These are phyloP conservation scores for Tolypocladium guangdongense DNA, from an alignment of 2,329 filamentous ascomycete species.

Conservation along the genomic window DNA sequence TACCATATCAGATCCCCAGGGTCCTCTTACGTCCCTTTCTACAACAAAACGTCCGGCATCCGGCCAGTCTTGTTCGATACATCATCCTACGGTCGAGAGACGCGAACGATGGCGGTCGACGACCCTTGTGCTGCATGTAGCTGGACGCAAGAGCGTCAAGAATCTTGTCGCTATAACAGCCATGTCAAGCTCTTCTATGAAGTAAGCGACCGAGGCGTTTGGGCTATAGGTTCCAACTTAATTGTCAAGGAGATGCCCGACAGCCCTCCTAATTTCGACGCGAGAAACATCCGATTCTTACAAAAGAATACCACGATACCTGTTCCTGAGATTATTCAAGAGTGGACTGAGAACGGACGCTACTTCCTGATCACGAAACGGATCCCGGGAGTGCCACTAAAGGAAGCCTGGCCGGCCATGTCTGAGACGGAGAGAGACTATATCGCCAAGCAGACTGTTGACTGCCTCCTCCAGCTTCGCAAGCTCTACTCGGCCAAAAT, in stretches of 20 bases:
- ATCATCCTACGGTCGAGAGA: no score
- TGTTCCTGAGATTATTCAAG: constrained; percentile 4
- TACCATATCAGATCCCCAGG: no score
- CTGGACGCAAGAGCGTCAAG: constrained; percentile 4
- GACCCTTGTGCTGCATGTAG: constrained; percentile 5
- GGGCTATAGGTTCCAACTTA: constrained; percentile 17
- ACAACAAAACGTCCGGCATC: no score
- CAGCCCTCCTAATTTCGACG: constrained; percentile 7
- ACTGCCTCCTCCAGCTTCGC: constrained; percentile 6
- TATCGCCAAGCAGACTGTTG: constrained; percentile 13
- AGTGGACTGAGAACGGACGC: constrained; percentile 6
- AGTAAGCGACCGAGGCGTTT: constrained; percentile 14
- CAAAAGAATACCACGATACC: constrained; percentile 6
- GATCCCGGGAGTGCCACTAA: constrained; percentile 6
- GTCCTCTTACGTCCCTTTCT: no score
- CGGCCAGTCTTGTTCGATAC: no score
- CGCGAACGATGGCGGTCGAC: neutral
- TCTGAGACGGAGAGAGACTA: constrained; percentile 13
- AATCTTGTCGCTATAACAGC: constrained; percentile 4
- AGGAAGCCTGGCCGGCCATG: constrained; percentile 5
- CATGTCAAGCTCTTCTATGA: constrained; percentile 14
- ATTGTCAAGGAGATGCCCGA: constrained; percentile 16
- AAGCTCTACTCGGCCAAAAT: constrained; percentile 3
- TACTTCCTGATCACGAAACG: constrained; percentile 8
- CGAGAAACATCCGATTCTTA: constrained; percentile 5